Base-by-base conservation (phyloP, 1,139 yeast species). In the Geotrichum restrictum region DNA sequence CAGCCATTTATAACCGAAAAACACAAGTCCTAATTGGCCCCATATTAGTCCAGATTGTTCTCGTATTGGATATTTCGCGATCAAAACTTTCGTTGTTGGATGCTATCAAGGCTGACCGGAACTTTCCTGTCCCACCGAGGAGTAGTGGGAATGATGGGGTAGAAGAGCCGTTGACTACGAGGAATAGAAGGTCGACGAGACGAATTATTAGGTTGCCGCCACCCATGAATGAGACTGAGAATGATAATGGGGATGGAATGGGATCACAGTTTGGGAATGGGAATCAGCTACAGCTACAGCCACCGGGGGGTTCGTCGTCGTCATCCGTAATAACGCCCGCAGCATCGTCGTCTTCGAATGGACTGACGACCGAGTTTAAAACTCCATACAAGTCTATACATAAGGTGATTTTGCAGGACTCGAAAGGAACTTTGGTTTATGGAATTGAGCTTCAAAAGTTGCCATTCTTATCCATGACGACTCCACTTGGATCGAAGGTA, bases 351-450 rank as follows among this genome's bases (percentile, higher is more conserved):
- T 16, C 43, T 7, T 3, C 18, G 4, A 21, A 46, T 18, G 24
- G 39, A 42, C 45, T 22, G 29, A 16, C 47, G 1, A 51, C 45
- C 3, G 33, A 47, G n/a, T 51, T 46, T 10, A 46, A 37, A n/a
- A 45, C 50, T 8, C 44, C 51, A 1, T 39, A 40, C 8, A 48
- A 48, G 22, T 39, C 52, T 2, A 52, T 58, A 5, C 58, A 56
- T 50, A 63, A 57, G 47, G 51, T 64, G 36, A 51, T 59, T 5
- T 48, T 64, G 4, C 64, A 63, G 42, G 69, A 64, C 41, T 32
- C 52, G 13, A 52, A 52, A 6, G 62, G 64, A 4, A 53, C 53
- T n/a, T 41, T 55, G 38, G 58, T 58, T 37, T 65, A 61, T 45
- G 69, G 64, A 14, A 47, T 64, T 18, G 65, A 62, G 47, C 45